Evolutionary conservation across 352 stramenopile genomes (phyloP), one percentile per base, ranked within the genome.

Genomic region (Phytophthora capsici): DNA sequence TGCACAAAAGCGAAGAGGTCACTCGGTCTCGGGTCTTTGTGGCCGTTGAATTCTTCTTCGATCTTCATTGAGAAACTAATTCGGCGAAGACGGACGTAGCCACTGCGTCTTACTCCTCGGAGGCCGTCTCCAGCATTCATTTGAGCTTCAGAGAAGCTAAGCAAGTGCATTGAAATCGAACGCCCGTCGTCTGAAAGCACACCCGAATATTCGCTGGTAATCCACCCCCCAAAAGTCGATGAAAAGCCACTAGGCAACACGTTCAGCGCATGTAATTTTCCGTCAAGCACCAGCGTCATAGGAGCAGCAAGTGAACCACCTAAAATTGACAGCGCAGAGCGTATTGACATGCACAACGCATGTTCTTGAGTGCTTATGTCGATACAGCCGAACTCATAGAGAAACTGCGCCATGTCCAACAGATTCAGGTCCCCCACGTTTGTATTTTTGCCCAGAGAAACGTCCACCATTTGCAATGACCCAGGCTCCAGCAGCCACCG

Each of bases 241-340:
- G 56, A 44, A 4, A 63, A 13, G 4, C 68, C 71, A 23, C 58
- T 77, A 10, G 68, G 71, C 4, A 80, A 28, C 7, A 75, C 68
- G 25, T 58, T 53, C 43, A 77, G 79, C 36, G 67, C 53, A 10
- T 54, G 70, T 7, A 64, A 30, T 22, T 58, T 48, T 0, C 66
- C 69, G 40, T 82, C 73, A 16, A 79, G 43, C 25, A 6, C 25
- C 25, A 28, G 7, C 7, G 25, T 28, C 25, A 28, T 28, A 5
- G 25, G 25, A 28, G 3, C 25, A 28, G 25, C 25, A 28, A 28
- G 1, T 28, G 25, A 28, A 28, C 25, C 25, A 6, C 7, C 20
- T 3, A 25, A 19, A 17, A 60, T 23, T 16, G 57, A 54, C 13
- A 72, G 2, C 4, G 34, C 44, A 4, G 60, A 70, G 40, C 45